These are phyloP conservation scores for Aspergillus affinis DNA, from an alignment of 495 filamentous ascomycete genomes.

Conservation along the genomic window DNA sequence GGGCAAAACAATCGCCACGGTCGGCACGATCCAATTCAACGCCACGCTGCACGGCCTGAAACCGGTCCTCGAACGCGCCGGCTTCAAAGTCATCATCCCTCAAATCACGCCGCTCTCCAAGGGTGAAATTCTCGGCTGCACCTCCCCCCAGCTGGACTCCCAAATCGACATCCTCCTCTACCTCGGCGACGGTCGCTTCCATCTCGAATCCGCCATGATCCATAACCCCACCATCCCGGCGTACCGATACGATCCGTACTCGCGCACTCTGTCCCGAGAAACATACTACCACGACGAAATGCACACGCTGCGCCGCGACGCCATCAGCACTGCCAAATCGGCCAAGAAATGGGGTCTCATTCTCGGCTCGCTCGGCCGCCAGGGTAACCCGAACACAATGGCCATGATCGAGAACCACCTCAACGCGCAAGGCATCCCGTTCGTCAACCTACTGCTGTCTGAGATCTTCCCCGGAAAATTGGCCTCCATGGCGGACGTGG, in stretches of 20 bases:
- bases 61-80: constrained; percentile 71
- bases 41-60: constrained; percentile 84
- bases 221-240: constrained; percentile 88
- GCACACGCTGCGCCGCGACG: constrained; percentile 72
- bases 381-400: constrained; percentile 95
- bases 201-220: constrained; percentile 98
- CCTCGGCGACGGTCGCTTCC: constrained; percentile 93
- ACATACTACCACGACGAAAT: constrained; percentile 88
- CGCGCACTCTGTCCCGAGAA: constrained; percentile 84
- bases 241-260: constrained; percentile 97
- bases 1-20: constrained; percentile 84
- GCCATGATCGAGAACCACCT: constrained; percentile 77
- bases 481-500: constrained; percentile 86
- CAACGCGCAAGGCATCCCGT: constrained; percentile 64
- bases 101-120: constrained; percentile 91
- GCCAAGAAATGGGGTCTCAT: constrained; percentile 94
- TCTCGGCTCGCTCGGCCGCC: constrained; percentile 84
- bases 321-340: constrained; percentile 68
- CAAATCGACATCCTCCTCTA: constrained; percentile 81
- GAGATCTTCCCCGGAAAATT: constrained; percentile 97
- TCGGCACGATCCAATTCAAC: constrained; percentile 99
- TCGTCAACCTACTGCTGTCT: constrained; percentile 78
- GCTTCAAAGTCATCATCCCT: constrained; percentile 80
- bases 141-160: constrained; percentile 69
- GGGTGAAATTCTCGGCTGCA: constrained; percentile 95